Base-by-base conservation (phyloP, 2,329 filamentous ascomycete genomes). In the Exophiala spinifera region DNA sequence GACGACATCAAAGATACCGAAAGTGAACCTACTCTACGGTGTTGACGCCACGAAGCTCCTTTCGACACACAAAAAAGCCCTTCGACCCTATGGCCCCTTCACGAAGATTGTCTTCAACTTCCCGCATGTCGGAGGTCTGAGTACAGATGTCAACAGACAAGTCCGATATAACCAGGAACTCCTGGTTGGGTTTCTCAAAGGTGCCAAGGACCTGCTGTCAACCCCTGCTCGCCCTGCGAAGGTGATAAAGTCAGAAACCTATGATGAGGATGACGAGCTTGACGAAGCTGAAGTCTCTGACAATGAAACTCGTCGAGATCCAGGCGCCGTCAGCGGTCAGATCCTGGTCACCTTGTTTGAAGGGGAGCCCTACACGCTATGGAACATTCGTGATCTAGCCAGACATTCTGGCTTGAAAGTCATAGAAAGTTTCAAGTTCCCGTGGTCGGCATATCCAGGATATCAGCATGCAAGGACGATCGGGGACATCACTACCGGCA, bases 81-180 rank as follows among this genome's bases (percentile, higher is more conserved):
- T 61, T 6, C 52, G 56, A 43, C 45, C 54, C 21, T 65, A 65
- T 14, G 72, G 72, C 3, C 71, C 76, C 3, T 91, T 87, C 78
- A 85, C 95, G 70, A 81, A 84, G 53, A 86, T 97, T 59, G 79
- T 92, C 62, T 99, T 97, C 82, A 96, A 96, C 77, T 99, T 99
- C 72, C 94, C 94, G 33, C 94, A 99, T 74, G 88, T 95, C 3
- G 94, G 94, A 60, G 94, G 94, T 43, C 86, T 95, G 65, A 88
- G 84, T 61, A 97, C 87, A 63, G 91, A 97, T 74, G 87, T 96
- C 52, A 96, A 96, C 75, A 81, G 94, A 33, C 94, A 99, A 73
- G 91, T 96, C 13, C 85, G 94, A 53, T 84, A 89, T 70, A 97
- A 99, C 74, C 91, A 96, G 72, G 74, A 77, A 55, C 67, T 79